These are phyloP conservation scores for Ascosphaera aggregata DNA, from an alignment of 2,329 filamentous ascomycete genomes.

Conservation along the genomic window DNA sequence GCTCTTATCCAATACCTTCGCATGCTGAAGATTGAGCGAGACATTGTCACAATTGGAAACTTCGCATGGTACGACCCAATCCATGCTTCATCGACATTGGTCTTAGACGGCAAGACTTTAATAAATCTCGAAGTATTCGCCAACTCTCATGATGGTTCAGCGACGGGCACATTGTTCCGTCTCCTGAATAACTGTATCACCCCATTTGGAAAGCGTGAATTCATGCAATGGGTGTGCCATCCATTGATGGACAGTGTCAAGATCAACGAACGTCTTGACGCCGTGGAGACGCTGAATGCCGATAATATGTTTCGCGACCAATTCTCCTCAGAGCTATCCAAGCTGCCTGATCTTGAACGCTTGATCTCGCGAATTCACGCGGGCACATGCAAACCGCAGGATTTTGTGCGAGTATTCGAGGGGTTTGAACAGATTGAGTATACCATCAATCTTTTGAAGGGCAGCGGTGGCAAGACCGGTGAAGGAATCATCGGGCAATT, in stretches of 20 bases:
- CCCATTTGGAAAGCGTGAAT: slow-evolving; percentile 86
- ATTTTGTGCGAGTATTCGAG: slow-evolving; percentile 83
- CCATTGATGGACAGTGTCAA: slow-evolving; percentile 65
- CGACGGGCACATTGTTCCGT: slow-evolving; percentile 69
- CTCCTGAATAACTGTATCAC: slow-evolving; percentile 89
- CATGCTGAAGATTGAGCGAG: slow-evolving; percentile 68
- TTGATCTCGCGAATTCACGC: slow-evolving; percentile 90
- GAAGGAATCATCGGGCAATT: slow-evolving; percentile 69
- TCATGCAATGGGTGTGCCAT: slow-evolving; percentile 94
- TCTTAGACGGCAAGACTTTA: slow-evolving; percentile 85
- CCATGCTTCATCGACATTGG: slow-evolving; percentile 64
- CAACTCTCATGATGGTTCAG: slow-evolving; percentile 70
- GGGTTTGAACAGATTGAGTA: slow-evolving; percentile 97
- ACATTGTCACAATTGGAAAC: slow-evolving; percentile 69
- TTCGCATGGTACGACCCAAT: slow-evolving; percentile 88
- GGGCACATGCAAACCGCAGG: slow-evolving; percentile 66
- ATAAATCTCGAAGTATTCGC: slow-evolving; percentile 96
- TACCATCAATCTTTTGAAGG: slow-evolving; percentile 56
- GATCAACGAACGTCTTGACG: slow-evolving; percentile 86
- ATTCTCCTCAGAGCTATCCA: slow-evolving; percentile 69
- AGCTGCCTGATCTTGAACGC: slow-evolving; percentile 82
- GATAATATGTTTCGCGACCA: slow-evolving; percentile 61
- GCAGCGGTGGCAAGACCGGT: slow-evolving; percentile 38
- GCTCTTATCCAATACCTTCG: slow-evolving; percentile 72
- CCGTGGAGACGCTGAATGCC: slow-evolving; percentile 76